Base-by-base conservation (phyloP, 2,329 filamentous ascomycete genomes). In the Monosporascus cannonballus region DNA sequence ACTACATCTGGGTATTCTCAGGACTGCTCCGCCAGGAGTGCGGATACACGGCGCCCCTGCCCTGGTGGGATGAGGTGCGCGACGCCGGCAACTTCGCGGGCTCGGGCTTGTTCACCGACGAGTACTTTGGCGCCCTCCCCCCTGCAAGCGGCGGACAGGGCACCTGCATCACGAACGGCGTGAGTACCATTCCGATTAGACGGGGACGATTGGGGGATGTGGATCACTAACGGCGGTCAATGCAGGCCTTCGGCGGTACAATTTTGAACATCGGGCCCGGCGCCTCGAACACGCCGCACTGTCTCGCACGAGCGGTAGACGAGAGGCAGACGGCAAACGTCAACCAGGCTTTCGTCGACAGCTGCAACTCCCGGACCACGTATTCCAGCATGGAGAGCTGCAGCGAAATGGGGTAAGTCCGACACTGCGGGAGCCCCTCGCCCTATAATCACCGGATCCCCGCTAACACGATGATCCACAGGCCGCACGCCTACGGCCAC, bases 11-110 rank as follows among this genome's bases (percentile, higher is more conserved):
- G 53, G 58, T 66, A 3, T 70, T 71, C 56, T 70, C 73, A 61
- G 56, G 58, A 45, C 45, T 71, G 54, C 64, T 74, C 54, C 67
- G 68, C 24, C 56, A 67, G 15, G 71, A 75, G 61, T 74, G 71
- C 54, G 63, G 61, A 48, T 72, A 71, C 55, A 48, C 53, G 14
- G 62, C 64, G 9, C 63, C 69, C 2, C 64, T 72, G 59, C 66
- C 70, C 6, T 73, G 70, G 68, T 73, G 70, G 70, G 68, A 73
- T 56, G 70, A 72, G 68, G 67, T 68, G 25, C 61, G 65, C 20
- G 60, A 71, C 49, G 57, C 67, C 4, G 68, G 67, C 47, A 58
- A 64, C 51, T 71, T 70, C 50, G 59, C 60, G 25, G 46, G 57
- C 14, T 64, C 67, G 1, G 62, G 63, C 36, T 18, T 71, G 15